Percentiles rank a stretch among this genome's conserved stretches.
These are phyloP conservation scores for Cryptococcus hybrid DNA, from an alignment of 1,284 basidiomycete species.

Conservation along the genomic window DNA sequence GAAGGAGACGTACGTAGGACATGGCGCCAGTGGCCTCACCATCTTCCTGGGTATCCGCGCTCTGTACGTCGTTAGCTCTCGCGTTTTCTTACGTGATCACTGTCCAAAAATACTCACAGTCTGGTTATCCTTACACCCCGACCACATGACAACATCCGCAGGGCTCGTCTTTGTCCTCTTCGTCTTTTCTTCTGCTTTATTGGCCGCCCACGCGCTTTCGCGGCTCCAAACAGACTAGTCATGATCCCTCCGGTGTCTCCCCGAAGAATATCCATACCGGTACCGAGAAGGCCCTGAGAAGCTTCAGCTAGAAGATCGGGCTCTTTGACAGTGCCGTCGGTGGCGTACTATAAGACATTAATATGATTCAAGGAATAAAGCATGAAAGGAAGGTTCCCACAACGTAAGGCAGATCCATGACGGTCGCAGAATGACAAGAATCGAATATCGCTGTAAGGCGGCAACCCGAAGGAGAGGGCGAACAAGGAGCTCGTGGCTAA, in stretches of 20 bases:
- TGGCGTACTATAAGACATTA: slow-evolving; percentile 64
- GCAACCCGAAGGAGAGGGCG: slow-evolving; percentile 69
- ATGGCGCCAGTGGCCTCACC: slow-evolving; percentile 83
- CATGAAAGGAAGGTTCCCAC: slow-evolving; percentile 50
- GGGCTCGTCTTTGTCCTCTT: slow-evolving; percentile 71
- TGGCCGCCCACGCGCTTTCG: slow-evolving; percentile 49
- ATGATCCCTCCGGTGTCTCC: slow-evolving; percentile 76
- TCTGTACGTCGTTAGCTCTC: slow-evolving; percentile 11
- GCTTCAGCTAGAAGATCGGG: slow-evolving; percentile 78
- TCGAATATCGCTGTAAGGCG: slow-evolving; percentile 87
- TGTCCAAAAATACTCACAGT: slow-evolving; percentile 57
- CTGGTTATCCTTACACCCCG: slow-evolving; percentile 87
- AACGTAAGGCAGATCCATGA: slow-evolving; percentile 54
- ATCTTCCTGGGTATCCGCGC: slow-evolving; percentile 76
- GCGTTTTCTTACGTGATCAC: not conserved
- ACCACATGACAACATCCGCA: slow-evolving; percentile 67
- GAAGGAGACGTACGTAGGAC: slow-evolving; percentile 45
- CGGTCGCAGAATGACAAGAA: slow-evolving; percentile 53
- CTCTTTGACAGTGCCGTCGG: slow-evolving; percentile 90
- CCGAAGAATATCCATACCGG: slow-evolving; percentile 44
- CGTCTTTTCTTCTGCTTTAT: slow-evolving; percentile 64
- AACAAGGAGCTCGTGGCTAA: slow-evolving; percentile 56
- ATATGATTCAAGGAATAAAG: not conserved
- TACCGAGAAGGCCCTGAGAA: slow-evolving; percentile 64
- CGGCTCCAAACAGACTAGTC: slow-evolving; percentile 31